A percentile compares a stretch with the other conserved stretches of the same genome.
Conservation (phyloP, 116 monocot species). For the Dioscorea cayenensis region DNA sequence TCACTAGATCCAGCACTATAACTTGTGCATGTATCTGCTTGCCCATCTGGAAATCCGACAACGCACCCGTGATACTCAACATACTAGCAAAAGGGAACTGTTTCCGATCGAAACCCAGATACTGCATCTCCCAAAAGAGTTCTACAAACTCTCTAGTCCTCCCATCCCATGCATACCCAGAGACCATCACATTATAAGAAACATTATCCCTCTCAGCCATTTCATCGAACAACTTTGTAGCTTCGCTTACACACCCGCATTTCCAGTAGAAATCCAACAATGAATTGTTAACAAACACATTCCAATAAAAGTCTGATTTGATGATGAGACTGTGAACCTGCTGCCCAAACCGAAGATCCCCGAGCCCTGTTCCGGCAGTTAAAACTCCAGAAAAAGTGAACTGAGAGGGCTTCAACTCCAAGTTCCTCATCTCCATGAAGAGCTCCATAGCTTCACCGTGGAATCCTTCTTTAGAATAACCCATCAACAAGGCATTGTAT, state of each 20-base stretch:
- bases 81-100: conserved; percentile 62
- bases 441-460: conserved; percentile 37
- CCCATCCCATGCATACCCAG: conserved; percentile 47
- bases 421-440: conserved; percentile 39
- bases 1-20: conserved; percentile 21
- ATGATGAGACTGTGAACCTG: conserved; percentile 59
- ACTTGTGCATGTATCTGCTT: conserved; percentile 58
- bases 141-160: conserved; percentile 18
- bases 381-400: conserved; percentile 72
- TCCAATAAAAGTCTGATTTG: conserved; percentile 49
- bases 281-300: conserved; percentile 69
- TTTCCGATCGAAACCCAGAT: conserved; percentile 26
- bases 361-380: conserved; percentile 30
- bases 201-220: conserved; percentile 63
- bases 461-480: conserved; percentile 49
- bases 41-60: conserved; percentile 36
- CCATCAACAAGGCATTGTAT: conserved; percentile 70
- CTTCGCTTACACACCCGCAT: conserved; percentile 31
- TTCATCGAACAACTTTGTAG: conserved; percentile 42
- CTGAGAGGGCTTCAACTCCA: conserved; percentile 47
- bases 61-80: conserved; percentile 42
- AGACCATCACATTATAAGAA: conserved; percentile 83
- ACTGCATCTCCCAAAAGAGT: conserved; percentile 55
- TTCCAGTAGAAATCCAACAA: conserved; percentile 86
- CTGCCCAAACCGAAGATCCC: conserved; percentile 39